Conservation (phyloP, 371 early-diverging fungal genomes). For the Mucor irregularis region DNA sequence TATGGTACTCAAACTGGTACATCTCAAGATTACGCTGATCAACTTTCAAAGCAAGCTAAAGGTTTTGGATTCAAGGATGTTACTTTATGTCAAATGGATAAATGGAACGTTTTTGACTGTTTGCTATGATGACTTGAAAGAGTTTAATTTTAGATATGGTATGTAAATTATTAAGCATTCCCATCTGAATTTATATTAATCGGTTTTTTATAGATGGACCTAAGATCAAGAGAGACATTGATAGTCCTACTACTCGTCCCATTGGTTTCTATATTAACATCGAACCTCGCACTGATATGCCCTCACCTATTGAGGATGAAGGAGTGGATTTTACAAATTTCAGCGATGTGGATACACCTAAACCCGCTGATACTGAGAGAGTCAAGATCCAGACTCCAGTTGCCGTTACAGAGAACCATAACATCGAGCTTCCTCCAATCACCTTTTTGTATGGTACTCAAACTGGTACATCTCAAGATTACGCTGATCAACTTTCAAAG, state of each 20-base stretch:
- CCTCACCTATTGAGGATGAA: slow-evolving; percentile 4
- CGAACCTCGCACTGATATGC: slow-evolving; percentile 37
- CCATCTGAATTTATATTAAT: too few species aligned
- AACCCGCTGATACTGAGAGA: too few species aligned
- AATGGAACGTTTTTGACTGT: slow-evolving; percentile 47
- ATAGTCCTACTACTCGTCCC: slow-evolving; percentile 37
- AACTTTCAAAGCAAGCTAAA: slow-evolving; percentile 37
- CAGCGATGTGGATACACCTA: too few species aligned
- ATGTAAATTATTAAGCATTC: too few species aligned
- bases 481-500: slow-evolving; percentile 37
- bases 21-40: slow-evolving; percentile 51
- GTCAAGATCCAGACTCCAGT: too few species aligned
- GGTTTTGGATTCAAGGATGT: slow-evolving; percentile 45
- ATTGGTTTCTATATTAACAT: slow-evolving; percentile 32
- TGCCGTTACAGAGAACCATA: background rate
- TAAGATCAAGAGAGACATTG: slow-evolving; percentile 24
- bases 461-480: slow-evolving; percentile 58
- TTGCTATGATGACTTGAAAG: too few species aligned
- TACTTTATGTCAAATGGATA: slow-evolving; percentile 35
- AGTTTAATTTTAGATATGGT: too few species aligned
- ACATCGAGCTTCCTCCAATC: slow-evolving; percentile 25
- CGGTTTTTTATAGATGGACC: slow-evolving; percentile 45
- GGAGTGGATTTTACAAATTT: too few species aligned
- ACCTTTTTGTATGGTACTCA: slow-evolving; percentile 57
- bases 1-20: slow-evolving; percentile 60